Evolutionary conservation across 306 rosid species (phyloP).

Genomic region (Trifolium pratense): DNA sequence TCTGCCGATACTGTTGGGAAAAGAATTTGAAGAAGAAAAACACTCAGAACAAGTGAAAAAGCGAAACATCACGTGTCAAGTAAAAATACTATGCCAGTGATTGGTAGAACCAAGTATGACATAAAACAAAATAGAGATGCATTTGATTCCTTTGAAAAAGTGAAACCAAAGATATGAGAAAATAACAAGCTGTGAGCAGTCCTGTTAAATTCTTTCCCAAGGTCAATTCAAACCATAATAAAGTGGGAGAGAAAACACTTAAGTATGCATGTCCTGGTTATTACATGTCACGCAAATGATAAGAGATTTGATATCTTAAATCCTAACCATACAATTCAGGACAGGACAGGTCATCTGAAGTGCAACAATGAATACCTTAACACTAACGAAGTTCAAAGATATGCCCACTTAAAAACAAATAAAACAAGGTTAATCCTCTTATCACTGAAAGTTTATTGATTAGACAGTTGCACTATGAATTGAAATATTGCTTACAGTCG

Average conservation of each 20-base stretch:
- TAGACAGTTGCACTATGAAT: conserved; percentile 2
- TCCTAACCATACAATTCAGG: not conserved
- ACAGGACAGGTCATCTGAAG: not conserved
- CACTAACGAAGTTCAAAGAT: not conserved
- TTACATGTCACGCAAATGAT: conserved; percentile 8
- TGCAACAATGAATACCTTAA: conserved; percentile 5
- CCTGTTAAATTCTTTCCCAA: not conserved
- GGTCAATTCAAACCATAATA: conserved; percentile 6
- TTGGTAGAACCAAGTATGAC: not conserved
- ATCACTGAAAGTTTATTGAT: conserved; percentile 11
- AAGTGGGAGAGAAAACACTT: not conserved
- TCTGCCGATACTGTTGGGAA: conserved; percentile 81
- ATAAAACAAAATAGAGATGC: conserved; percentile 4
- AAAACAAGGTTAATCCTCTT: not conserved
- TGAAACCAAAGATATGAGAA: not conserved
- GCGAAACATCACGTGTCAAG: not conserved
- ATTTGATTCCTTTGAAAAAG: not conserved
- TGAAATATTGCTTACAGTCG: not conserved
- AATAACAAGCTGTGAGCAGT: not conserved
- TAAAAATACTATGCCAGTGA: not conserved
- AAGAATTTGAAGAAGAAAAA: conserved; percentile 20
- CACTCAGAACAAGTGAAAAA: conserved; percentile 9
- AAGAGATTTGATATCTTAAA: not conserved
- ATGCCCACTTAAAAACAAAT: conserved; percentile 19
- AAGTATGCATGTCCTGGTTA: not conserved